Conservation (phyloP, 2,329 filamentous ascomycete species). For the Phaeosphaeriaceae sp. region DNA sequence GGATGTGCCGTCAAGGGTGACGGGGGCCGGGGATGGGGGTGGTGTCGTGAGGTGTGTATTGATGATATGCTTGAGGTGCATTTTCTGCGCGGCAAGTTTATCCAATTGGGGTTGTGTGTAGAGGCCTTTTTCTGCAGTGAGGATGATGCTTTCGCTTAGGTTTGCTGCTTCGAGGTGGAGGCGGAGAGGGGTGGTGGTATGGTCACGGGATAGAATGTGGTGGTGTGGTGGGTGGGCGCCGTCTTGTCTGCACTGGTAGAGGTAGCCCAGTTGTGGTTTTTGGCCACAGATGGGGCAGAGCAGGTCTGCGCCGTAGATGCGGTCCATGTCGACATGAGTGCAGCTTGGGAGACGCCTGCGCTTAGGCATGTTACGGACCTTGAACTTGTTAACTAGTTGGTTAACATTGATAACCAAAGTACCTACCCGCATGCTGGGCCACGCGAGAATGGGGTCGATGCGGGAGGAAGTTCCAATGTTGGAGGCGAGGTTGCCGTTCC, state of each 20-base stretch:
- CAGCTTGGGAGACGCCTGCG: constrained; percentile 54
- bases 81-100: constrained; percentile 41
- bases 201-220: constrained; percentile 4
- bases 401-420: constrained; percentile 3
- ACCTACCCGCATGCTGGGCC: constrained; percentile 23
- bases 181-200: constrained; percentile 11
- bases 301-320: constrained; percentile 61
- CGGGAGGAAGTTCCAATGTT: not conserved
- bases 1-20: constrained; percentile 29
- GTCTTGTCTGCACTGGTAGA: constrained; percentile 77
- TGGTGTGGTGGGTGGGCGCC: constrained; percentile 13
- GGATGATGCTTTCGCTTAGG: constrained; percentile 44
- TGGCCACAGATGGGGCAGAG: constrained; percentile 66
- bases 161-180: constrained; percentile 36
- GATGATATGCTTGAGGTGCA: too few species aligned
- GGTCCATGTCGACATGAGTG: constrained; percentile 72
- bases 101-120: constrained; percentile 43
- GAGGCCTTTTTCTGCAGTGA: constrained; percentile 38
- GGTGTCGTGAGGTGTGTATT: constrained; percentile 25
- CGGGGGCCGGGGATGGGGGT: constrained; percentile 19
- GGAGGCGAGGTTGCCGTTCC: not conserved
- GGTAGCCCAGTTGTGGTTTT: constrained; percentile 68
- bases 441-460: not conserved
- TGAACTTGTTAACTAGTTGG: constrained; percentile 20
- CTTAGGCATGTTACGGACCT: constrained; percentile 28